These are phyloP conservation scores for Pyrrhoderma noxium DNA, from an alignment of 1,284 basidiomycete genomes.

Conservation along the genomic window DNA sequence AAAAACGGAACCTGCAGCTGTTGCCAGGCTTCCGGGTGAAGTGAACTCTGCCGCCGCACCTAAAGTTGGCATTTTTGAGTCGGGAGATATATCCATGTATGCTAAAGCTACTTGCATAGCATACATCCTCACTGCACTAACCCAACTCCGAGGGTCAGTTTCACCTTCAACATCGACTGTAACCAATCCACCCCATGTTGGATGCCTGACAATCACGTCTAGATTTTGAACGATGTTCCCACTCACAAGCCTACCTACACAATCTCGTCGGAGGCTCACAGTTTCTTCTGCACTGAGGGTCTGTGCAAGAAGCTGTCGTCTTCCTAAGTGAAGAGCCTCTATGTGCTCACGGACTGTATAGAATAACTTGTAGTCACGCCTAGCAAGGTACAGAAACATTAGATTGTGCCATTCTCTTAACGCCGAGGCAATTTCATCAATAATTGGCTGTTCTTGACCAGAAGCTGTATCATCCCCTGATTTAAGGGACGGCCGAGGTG, in stretches of 20 bases:
- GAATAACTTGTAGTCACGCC: constrained; percentile 87
- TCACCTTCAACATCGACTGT: constrained; percentile 79
- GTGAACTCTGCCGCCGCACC: constrained; percentile 18
- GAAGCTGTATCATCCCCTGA: constrained; percentile 87
- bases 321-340: constrained; percentile 83
- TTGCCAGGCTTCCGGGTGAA: constrained; percentile 37
- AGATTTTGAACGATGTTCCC: constrained; percentile 90
- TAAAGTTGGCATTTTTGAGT: constrained; percentile 24
- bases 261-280: constrained; percentile 73
- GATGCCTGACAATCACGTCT: constrained; percentile 93
- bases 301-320: constrained; percentile 84
- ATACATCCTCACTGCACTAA: constrained; percentile 84
- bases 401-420: constrained; percentile 92
- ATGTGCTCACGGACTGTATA: constrained; percentile 84
- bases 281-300: constrained; percentile 88
- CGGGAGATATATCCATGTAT: constrained; percentile 54
- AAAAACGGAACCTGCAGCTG: constrained; percentile 61
- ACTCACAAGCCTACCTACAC: constrained; percentile 81
- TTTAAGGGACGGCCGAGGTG: constrained; percentile 88
- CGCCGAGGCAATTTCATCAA: constrained; percentile 96
- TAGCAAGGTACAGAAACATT: constrained; percentile 85
- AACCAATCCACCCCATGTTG: constrained; percentile 83
- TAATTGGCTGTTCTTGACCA: constrained; percentile 78
- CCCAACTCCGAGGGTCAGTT: constrained; percentile 68
- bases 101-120: constrained; percentile 79